Base-by-base conservation (phyloP, 2,329 filamentous ascomycete species). In the Plenodomus lindquistii region DNA sequence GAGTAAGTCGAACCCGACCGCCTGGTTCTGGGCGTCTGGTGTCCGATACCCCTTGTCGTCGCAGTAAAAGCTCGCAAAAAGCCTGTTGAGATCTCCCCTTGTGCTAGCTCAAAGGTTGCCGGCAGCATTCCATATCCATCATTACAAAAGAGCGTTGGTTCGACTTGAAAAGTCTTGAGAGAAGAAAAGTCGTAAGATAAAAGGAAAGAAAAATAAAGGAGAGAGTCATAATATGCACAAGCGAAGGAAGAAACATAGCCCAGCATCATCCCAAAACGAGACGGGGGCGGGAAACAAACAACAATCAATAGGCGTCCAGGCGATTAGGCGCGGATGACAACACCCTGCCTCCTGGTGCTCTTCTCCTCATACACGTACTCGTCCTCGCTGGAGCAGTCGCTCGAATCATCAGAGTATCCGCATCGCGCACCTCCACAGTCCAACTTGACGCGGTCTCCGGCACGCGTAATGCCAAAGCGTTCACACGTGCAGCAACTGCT, bases 391-490 rank as follows among this genome's bases (percentile, higher is more conserved):
- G 85, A 91, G 80, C 86, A 90, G 46, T 84, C 82, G 44, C 79
- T 82, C 55, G 80, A 83, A 52, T 88, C 85, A 66, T 89, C 86
- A 57, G 82, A 83, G 77, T 89, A 94, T 67, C 90, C 89, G 77
- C 93, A 97, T 72, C 90, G 87, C 54, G 85, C 80, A 62, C 93
- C 93, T 63, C 91, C 91, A 70, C 93, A 97, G 83, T 97, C 92
- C 73, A 97, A 85, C 83, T 93, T 94, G 82, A 97, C 88, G 67
- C 92, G 87, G 75, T 95, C 88, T 70, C 92, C 91, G 74, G 87
- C 86, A 77, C 91, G 89, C 58, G 92, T 97, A 80, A 97, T 96
- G 65, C 92, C 93, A 79, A 94, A 97, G 78, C 92, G 89, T 75
- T 97, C 91, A 78, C 93, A 97, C 58, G 87, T 91, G 85, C 94